These are phyloP conservation scores for Niveomyces coronatus DNA, from an alignment of 2,329 filamentous ascomycete species.

Conservation along the genomic window DNA sequence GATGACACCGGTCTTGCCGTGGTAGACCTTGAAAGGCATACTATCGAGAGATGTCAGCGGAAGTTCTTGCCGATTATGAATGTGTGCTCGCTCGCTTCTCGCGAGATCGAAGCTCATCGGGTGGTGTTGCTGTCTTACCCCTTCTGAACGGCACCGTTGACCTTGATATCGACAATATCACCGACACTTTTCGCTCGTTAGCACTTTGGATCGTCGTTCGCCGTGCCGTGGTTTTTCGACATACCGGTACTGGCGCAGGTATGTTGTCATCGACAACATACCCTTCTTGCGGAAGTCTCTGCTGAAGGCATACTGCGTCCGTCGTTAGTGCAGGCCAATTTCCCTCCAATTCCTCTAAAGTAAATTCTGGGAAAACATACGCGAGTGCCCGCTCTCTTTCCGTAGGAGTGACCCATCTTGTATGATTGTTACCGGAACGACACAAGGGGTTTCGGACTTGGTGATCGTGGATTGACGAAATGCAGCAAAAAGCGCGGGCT, in stretches of 20 bases:
- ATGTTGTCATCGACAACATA: conserved; percentile 86
- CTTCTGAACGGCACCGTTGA: conserved; percentile 97
- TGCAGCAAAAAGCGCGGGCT: conserved; percentile 18
- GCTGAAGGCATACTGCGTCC: conserved; percentile 73
- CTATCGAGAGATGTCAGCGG: too few species aligned
- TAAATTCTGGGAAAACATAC: conserved; percentile 40
- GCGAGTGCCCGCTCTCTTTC: conserved; percentile 79
- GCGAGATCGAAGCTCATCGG: conserved; percentile 2
- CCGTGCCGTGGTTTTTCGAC: conserved; percentile 13
- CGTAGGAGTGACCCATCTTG: conserved; percentile 78
- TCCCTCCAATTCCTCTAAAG: conserved; percentile 1
- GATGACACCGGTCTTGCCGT: conserved; percentile 96
- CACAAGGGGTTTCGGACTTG: conserved; percentile 23
- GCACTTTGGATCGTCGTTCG: conserved; percentile 11
- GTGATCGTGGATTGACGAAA: conserved; percentile 32
- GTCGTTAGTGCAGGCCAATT: conserved; percentile 20
- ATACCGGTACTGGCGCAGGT: conserved; percentile 85
- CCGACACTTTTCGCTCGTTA: conserved; percentile 55
- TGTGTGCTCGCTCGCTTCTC: conserved; percentile 2
- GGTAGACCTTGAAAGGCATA: conserved; percentile 99
- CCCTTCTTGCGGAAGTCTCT: conserved; percentile 92
- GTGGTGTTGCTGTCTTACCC: conserved; percentile 50
- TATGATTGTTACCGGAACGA: conserved; percentile 35
- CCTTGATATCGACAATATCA: conserved; percentile 98
- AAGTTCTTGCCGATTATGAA: too few species aligned